A percentile compares a stretch with the other conserved stretches of the same genome.
Conservation (phyloP, 148 eudicot species). For the Dianthus caryophyllus region DNA sequence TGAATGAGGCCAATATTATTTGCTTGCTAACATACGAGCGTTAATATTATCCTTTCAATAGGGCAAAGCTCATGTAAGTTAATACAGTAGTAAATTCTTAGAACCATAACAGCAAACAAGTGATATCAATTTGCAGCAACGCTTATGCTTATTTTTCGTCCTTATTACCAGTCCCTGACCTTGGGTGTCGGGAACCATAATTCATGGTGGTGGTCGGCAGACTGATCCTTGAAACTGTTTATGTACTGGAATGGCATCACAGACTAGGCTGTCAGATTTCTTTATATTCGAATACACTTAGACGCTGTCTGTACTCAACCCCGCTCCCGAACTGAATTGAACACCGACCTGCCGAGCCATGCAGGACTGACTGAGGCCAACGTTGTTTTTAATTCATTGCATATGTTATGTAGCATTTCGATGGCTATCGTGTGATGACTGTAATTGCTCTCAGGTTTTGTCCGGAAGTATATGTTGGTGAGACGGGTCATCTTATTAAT, state of each 20-base stretch:
- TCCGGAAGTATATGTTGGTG: slow-evolving; percentile 90
- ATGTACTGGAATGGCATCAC: neutral
- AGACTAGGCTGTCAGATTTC: neutral
- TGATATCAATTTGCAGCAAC: neutral
- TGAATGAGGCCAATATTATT: neutral
- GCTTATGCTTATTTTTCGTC: neutral
- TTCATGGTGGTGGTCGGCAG: neutral
- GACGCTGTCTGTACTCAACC: neutral
- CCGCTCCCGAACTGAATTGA: neutral
- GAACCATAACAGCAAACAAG: slow-evolving; percentile 1
- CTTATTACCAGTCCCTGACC: neutral
- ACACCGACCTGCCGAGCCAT: neutral
- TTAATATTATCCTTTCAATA: neutral
- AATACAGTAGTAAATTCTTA: neutral
- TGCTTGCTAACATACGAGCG: neutral
- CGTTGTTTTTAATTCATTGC: neutral
- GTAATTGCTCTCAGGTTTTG: slow-evolving; percentile 53
- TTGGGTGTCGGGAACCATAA: neutral
- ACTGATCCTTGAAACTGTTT: neutral
- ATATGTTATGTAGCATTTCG: neutral
- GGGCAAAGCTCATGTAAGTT: neutral
- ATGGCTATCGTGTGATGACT: neutral
- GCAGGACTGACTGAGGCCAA: too few relatives aligned
- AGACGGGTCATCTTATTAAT: slow-evolving; percentile 65
- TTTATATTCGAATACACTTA: neutral